Percentiles rank a stretch among this genome's conserved stretches.
phyloP scores from a whole-genome alignment of 116 monocot species.

The Thalassia testudinum region DNA sequence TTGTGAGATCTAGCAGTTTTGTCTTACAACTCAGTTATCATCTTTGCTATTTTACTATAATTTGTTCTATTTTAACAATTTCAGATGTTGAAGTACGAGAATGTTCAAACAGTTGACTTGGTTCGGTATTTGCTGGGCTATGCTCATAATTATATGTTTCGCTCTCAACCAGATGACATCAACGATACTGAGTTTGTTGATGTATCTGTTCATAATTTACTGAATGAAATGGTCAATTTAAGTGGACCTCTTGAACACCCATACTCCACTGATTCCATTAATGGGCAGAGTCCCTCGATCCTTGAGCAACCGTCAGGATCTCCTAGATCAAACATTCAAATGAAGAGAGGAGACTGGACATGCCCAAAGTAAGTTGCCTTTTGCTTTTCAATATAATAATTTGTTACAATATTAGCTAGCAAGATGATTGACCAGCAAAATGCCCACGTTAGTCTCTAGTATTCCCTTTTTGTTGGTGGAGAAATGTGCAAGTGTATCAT shows the following conservation, averaged over 20 bases:
- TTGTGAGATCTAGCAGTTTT: too few species aligned
- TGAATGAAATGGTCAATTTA: slow-evolving; percentile 42
- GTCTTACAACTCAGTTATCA: too few species aligned
- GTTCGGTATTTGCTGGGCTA: slow-evolving; percentile 75
- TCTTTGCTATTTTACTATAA: too few species aligned
- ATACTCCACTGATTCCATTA: slow-evolving; percentile 13
- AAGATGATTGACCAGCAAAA: too few species aligned
- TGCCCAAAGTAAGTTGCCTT: slow-evolving; percentile 65
- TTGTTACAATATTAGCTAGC: too few species aligned
- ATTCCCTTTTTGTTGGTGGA: too few species aligned
- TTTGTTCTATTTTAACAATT: too few species aligned
- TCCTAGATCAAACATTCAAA: slow-evolving; percentile 45
- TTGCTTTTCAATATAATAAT: too few species aligned
- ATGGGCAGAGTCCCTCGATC: slow-evolving; percentile 2
- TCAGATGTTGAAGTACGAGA: too few species aligned
- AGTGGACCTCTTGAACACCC: slow-evolving; percentile 11
- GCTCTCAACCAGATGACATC: slow-evolving; percentile 2
- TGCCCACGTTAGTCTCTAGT: too few species aligned
- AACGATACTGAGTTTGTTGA: slow-evolving; percentile 29
- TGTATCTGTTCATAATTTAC: slow-evolving; percentile 36
- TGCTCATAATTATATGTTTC: slow-evolving; percentile 13
- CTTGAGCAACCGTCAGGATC: slow-evolving; percentile 29
- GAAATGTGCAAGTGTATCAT: too few species aligned
- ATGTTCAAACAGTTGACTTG: slow-evolving; percentile 61
- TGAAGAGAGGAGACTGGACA: slow-evolving; percentile 90